Evolutionary conservation across 2,329 filamentous ascomycete species (phyloP).

Genomic region (Ampelomyces quisqualis): DNA sequence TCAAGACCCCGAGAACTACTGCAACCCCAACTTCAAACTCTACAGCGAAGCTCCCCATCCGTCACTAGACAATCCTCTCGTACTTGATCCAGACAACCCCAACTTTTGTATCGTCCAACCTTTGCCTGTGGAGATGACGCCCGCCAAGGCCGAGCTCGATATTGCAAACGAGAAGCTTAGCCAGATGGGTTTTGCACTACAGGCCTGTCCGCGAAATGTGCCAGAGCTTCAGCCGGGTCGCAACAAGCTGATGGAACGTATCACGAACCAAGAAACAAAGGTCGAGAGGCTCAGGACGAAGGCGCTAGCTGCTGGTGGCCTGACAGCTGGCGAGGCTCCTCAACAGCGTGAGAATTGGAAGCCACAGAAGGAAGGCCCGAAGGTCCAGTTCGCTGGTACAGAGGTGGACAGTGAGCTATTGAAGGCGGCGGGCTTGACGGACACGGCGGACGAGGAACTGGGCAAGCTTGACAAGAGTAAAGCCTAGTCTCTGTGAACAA

Average conservation of each 20-base stretch:
- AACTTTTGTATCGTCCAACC: slow-evolving; percentile 1
- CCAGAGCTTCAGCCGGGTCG: slow-evolving; percentile 19
- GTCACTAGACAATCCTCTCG: slow-evolving; percentile 18
- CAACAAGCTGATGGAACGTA: slow-evolving; percentile 19
- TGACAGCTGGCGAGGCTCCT: slow-evolving; percentile 16
- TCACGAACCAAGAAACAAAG: slow-evolving; percentile 16
- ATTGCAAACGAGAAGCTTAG: slow-evolving; percentile 10
- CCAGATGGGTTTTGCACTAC: slow-evolving; percentile 23
- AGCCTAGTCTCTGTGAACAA: no score
- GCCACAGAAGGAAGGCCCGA: slow-evolving; percentile 18
- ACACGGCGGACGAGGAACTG: slow-evolving; percentile 21
- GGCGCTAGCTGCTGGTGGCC: slow-evolving; percentile 16
- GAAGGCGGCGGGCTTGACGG: slow-evolving; percentile 30
- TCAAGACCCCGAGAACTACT: slow-evolving; percentile 42
- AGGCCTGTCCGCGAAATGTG: slow-evolving; percentile 17
- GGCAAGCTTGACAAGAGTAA: slow-evolving; percentile 10
- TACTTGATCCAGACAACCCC: slow-evolving; percentile 9
- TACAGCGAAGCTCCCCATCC: slow-evolving; percentile 12
- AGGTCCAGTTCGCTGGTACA: slow-evolving; percentile 32
- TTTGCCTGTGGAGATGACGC: slow-evolving; percentile 15
- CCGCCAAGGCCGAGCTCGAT: slow-evolving; percentile 22
- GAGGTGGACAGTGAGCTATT: slow-evolving; percentile 36
- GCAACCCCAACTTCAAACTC: slow-evolving; percentile 31
- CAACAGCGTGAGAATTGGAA: slow-evolving; percentile 23
- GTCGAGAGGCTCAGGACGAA: slow-evolving; percentile 20